Conservation (phyloP, 306 rosid genomes). For the Cotoneaster glaucophyllus region DNA sequence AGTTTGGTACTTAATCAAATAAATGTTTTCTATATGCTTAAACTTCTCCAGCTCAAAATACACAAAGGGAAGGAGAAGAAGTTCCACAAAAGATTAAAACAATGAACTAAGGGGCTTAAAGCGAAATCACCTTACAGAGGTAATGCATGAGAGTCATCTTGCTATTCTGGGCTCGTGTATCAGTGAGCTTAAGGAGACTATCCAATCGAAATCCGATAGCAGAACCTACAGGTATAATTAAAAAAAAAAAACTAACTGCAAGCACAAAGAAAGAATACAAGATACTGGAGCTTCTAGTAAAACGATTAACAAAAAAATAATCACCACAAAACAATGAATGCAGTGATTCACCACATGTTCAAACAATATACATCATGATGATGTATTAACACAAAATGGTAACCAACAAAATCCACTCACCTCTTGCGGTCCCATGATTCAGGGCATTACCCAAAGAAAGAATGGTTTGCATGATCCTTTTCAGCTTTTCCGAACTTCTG, state of each 20-base stretch:
- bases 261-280: constrained; percentile 10
- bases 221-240: constrained; percentile 51
- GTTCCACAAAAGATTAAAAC: neutral
- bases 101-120: neutral
- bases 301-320: neutral
- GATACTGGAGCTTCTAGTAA: neutral
- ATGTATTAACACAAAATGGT: constrained; percentile 4
- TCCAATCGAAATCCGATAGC: constrained; percentile 98
- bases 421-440: constrained; percentile 99
- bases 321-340: neutral
- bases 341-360: neutral
- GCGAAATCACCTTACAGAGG: constrained; percentile 90
- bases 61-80: neutral
- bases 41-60: neutral
- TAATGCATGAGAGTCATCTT: constrained; percentile 99
- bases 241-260: constrained; percentile 6
- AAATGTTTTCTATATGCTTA: neutral
- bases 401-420: constrained; percentile 30
- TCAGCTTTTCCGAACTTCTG: constrained; percentile 82
- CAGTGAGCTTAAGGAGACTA: constrained; percentile 93
- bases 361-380: neutral
- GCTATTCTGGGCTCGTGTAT: constrained; percentile 81
- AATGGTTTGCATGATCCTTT: constrained; percentile 98
- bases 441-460: constrained; percentile 96
- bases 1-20: neutral